Conservation (phyloP, 2,329 filamentous ascomycete species). For the Phaeophleospora eucalypticola region DNA sequence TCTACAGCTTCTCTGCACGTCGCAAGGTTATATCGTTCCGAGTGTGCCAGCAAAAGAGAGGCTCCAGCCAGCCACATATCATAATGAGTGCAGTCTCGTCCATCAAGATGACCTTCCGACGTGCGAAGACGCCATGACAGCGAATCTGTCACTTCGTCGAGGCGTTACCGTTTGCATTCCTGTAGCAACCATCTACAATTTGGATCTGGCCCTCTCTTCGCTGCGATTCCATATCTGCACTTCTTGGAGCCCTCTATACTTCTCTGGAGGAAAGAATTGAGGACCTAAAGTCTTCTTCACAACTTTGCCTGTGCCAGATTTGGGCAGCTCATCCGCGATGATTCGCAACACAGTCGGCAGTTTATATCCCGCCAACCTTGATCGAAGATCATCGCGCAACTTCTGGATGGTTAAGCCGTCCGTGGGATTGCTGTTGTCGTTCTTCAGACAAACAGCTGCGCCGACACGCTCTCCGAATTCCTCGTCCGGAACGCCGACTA, state of each 20-base stretch:
- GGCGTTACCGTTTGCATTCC: no score
- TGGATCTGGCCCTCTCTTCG: slow-evolving; percentile 10
- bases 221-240: slow-evolving; percentile 27
- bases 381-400: slow-evolving; percentile 42
- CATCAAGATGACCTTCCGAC: no score
- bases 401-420: slow-evolving; percentile 38
- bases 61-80: no score
- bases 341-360: slow-evolving; percentile 47
- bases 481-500: slow-evolving; percentile 51
- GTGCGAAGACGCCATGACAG: no score
- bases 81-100: no score
- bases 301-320: slow-evolving; percentile 49
- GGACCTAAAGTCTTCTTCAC: slow-evolving; percentile 42
- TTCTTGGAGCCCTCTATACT: slow-evolving; percentile 17
- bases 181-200: slow-evolving; percentile 11
- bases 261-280: slow-evolving; percentile 27
- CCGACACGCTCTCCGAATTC: slow-evolving; percentile 55
- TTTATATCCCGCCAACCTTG: slow-evolving; percentile 47
- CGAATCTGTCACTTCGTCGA: no score
- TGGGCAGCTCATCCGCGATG: slow-evolving; percentile 45
- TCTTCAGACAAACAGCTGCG: slow-evolving; percentile 46
- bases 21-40: no score
- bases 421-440: slow-evolving; percentile 26
- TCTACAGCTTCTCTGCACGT: no score
- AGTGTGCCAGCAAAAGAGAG: no score